phyloP scores from a whole-genome alignment of 2,329 filamentous ascomycete species.

The Passalora sequoiae region DNA sequence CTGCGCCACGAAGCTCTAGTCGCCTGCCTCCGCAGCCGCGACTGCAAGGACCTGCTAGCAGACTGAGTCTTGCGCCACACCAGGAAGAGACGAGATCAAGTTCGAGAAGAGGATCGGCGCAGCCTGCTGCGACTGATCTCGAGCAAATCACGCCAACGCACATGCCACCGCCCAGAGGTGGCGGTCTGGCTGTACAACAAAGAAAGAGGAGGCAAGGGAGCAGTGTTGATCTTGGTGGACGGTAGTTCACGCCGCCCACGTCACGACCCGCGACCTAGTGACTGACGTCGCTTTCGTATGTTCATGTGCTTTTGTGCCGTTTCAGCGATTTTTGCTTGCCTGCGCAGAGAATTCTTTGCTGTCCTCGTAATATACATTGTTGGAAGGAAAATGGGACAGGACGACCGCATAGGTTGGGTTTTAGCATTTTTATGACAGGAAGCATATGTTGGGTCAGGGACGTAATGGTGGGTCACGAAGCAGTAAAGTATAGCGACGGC shows the following conservation, averaged over 20 bases:
- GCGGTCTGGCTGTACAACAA: slow-evolving; percentile 1
- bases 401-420: background rate
- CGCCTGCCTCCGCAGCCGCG: slow-evolving; percentile 15
- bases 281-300: slow-evolving; percentile 1
- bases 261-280: background rate
- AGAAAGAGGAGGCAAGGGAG: slow-evolving; percentile 8
- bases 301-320: background rate
- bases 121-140: slow-evolving; percentile 2
- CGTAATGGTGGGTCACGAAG: too few species aligned
- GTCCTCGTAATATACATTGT: background rate
- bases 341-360: background rate
- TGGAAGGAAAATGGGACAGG: background rate
- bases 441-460: too few species aligned
- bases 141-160: slow-evolving; percentile 20
- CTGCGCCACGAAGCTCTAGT: slow-evolving; percentile 14
- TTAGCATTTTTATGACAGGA: background rate
- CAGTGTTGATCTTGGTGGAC: slow-evolving; percentile 4
- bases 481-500: too few species aligned
- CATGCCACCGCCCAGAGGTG: slow-evolving; percentile 9
- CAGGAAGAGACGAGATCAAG: background rate
- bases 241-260: slow-evolving; percentile 2
- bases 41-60: slow-evolving; percentile 16
- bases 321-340: background rate
- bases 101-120: slow-evolving; percentile 5
- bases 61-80: slow-evolving; percentile 14